Evolutionary conservation across 1,284 basidiomycete species (phyloP).

Genomic region (Wolfiporia cocos): DNA sequence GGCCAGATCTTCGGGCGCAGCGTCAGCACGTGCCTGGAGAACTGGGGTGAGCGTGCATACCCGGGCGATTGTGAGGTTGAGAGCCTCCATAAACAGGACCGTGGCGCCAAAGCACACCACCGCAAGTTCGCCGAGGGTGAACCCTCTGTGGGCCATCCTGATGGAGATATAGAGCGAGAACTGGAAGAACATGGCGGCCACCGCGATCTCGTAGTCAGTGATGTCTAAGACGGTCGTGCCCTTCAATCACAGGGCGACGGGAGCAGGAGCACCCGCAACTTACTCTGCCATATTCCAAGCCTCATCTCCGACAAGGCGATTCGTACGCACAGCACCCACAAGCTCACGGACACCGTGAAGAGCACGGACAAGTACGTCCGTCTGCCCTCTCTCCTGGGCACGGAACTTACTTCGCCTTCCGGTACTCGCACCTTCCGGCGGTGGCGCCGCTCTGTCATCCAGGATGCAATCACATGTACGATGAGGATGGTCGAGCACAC

Average conservation of each 20-base stretch:
- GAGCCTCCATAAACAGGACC: constrained; percentile 79
- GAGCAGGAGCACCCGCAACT: constrained; percentile 13
- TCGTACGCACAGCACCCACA: constrained; percentile 42
- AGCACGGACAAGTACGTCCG: constrained; percentile 56
- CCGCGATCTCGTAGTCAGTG: constrained; percentile 71
- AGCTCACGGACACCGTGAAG: constrained; percentile 51
- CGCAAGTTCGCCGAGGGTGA: constrained; percentile 92
- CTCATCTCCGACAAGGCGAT: constrained; percentile 35
- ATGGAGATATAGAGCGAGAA: constrained; percentile 87
- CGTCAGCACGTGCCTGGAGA: constrained; percentile 1
- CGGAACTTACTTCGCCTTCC: constrained; percentile 65
- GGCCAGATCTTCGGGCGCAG: constrained; percentile 61
- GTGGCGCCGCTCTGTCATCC: constrained; percentile 59
- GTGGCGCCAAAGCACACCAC: constrained; percentile 87
- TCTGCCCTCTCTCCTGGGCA: constrained; percentile 65
- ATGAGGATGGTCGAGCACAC: constrained; percentile 77
- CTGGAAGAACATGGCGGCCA: constrained; percentile 84
- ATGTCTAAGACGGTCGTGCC: constrained; percentile 46
- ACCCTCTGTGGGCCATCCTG: constrained; percentile 85
- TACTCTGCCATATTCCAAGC: constrained; percentile 64
- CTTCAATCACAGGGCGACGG: constrained; percentile 5
- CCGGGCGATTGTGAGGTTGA: constrained; percentile 76
- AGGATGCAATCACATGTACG: constrained; percentile 70
- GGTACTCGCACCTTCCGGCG: constrained; percentile 34
- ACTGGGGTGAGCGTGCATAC: too few relatives aligned